These are phyloP conservation scores for Symmetrospora coprosmae DNA, from an alignment of 768 basidiomycete genomes.

Conservation along the genomic window DNA sequence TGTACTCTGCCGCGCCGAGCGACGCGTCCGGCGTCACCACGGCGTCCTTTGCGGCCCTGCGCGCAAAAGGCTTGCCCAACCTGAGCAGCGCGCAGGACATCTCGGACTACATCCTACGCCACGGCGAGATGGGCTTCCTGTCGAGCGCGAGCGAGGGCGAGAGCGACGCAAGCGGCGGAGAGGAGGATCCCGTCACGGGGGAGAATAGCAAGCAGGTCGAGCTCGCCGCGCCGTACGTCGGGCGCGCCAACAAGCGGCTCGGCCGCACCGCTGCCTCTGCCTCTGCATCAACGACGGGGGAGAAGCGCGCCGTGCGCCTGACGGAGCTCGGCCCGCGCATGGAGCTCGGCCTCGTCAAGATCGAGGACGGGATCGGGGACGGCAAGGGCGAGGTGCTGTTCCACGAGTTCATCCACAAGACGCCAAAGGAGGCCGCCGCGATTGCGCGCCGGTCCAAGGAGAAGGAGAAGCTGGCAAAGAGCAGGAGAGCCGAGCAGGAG, in stretches of 20 bases:
- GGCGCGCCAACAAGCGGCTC: constrained; percentile 61
- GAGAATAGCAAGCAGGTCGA: constrained; percentile 47
- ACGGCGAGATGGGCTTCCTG: constrained; percentile 39
- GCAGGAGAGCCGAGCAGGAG: constrained; percentile 75
- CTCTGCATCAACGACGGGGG: constrained; percentile 49
- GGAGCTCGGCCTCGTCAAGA: constrained; percentile 84
- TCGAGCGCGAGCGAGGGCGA: constrained; percentile 42
- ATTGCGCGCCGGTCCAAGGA: constrained; percentile 55
- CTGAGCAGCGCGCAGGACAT: constrained; percentile 84
- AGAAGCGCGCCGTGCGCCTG: constrained; percentile 73
- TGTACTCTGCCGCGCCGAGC: constrained; percentile 20
- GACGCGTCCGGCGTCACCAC: constrained; percentile 9
- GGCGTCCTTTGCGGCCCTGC: constrained; percentile 10
- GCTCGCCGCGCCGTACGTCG: constrained; percentile 84
- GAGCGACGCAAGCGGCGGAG: constrained; percentile 48
- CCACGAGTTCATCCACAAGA: constrained; percentile 89
- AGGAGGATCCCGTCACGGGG: constrained; percentile 45
- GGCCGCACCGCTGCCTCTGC: too few species aligned
- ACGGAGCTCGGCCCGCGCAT: constrained; percentile 92
- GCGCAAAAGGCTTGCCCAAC: constrained; percentile 46
- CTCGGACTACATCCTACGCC: constrained; percentile 78
- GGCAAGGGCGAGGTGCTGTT: constrained; percentile 85
- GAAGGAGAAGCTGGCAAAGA: constrained; percentile 60
- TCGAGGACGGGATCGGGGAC: constrained; percentile 83
- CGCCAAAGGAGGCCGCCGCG: constrained; percentile 29